Percentiles rank a stretch among this genome's conserved stretches.
These are phyloP conservation scores for Prunus davidiana DNA, from an alignment of 306 rosid genomes.

Conservation along the genomic window DNA sequence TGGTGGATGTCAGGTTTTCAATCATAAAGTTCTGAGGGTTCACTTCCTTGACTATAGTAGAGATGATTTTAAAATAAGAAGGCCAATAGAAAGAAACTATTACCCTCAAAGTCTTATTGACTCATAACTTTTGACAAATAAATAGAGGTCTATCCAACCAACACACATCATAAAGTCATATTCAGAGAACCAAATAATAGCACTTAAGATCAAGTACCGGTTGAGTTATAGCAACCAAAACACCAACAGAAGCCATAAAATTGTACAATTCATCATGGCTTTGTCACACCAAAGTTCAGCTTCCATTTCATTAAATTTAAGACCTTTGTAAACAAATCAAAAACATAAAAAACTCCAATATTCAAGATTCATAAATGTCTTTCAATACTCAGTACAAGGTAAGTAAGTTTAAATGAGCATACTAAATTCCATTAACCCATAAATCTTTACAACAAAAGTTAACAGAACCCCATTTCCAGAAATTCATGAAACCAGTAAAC, in stretches of 20 bases:
- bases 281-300: constrained; percentile 1
- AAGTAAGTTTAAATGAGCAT: not conserved
- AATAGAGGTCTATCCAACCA: not conserved
- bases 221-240: not conserved
- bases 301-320: not conserved
- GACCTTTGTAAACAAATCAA: not conserved
- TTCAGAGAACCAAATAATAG: not conserved
- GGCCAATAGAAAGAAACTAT: constrained; percentile 6
- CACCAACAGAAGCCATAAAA: not conserved
- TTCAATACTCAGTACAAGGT: not conserved
- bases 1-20: not conserved
- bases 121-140: not conserved
- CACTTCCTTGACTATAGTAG: not conserved
- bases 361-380: constrained; percentile 8
- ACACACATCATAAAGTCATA: not conserved
- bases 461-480: constrained; percentile 14
- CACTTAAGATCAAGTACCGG: not conserved
- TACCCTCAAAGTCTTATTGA: constrained; percentile 13
- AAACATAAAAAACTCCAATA: not conserved
- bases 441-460: not conserved
- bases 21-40: not conserved
- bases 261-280: not conserved
- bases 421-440: constrained; percentile 4
- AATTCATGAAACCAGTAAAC: constrained; percentile 8
- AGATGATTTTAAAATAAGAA: not conserved